Evolutionary conservation across 2,329 filamentous ascomycete species (phyloP).

Genomic region (Stenocarpella maydis): DNA sequence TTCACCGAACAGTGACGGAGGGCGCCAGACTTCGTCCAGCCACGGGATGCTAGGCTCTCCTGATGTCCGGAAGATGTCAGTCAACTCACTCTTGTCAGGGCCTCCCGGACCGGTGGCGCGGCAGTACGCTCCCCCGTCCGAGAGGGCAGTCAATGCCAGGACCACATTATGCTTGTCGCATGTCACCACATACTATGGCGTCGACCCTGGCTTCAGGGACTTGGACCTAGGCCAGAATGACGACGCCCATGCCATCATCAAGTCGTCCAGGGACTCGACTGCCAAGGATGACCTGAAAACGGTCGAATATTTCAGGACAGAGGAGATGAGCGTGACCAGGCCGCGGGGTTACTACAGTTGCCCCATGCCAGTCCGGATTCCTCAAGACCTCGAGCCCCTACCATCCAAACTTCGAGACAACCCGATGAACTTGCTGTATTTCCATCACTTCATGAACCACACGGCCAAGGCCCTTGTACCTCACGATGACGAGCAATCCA

Average conservation of each 20-base stretch:
- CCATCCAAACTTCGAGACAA: slow-evolving; percentile 68
- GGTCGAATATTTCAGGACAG: not conserved
- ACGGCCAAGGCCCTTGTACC: slow-evolving; percentile 70
- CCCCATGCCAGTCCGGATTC: slow-evolving; percentile 69
- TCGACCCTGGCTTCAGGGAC: slow-evolving; percentile 75
- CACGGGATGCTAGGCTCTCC: slow-evolving; percentile 36
- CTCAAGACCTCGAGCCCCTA: slow-evolving; percentile 56
- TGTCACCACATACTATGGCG: slow-evolving; percentile 67
- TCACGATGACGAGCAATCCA: slow-evolving; percentile 61
- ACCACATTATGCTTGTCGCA: slow-evolving; percentile 37
- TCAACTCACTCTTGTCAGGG: slow-evolving; percentile 69
- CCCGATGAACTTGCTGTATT: slow-evolving; percentile 79
- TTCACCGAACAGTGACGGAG: slow-evolving; percentile 47
- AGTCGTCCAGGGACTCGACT: slow-evolving; percentile 19
- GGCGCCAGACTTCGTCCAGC: slow-evolving; percentile 37
- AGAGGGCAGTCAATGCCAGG: slow-evolving; percentile 33
- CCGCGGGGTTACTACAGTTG: slow-evolving; percentile 74
- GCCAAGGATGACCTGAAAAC: slow-evolving; percentile 11
- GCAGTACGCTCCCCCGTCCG: slow-evolving; percentile 34
- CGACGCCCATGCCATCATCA: slow-evolving; percentile 68
- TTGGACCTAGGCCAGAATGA: slow-evolving; percentile 76
- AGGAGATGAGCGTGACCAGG: slow-evolving; percentile 49
- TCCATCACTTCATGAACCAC: slow-evolving; percentile 77
- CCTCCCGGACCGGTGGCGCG: slow-evolving; percentile 48
- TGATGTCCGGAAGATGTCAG: slow-evolving; percentile 60